These are phyloP conservation scores for Monilinia fructigena DNA, from an alignment of 2,329 filamentous ascomycete species.

Conservation along the genomic window DNA sequence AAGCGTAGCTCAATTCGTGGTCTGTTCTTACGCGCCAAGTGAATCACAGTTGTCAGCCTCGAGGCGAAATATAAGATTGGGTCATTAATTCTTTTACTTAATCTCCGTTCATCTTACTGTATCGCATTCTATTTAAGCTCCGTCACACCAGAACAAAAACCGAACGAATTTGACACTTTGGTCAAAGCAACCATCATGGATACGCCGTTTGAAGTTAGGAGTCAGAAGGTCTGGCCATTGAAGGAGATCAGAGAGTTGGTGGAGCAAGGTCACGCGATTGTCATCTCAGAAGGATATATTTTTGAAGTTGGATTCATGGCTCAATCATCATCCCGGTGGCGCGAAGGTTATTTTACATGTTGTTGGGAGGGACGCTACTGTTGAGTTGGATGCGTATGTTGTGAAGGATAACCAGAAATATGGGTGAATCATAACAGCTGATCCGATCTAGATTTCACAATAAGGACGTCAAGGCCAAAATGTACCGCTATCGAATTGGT, in stretches of 20 bases:
- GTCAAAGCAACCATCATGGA: slow-evolving; percentile 15
- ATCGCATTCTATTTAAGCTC: slow-evolving; percentile 7
- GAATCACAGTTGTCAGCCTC: slow-evolving; percentile 1
- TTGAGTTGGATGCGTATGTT: slow-evolving; percentile 84
- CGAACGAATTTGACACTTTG: slow-evolving; percentile 1
- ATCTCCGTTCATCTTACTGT: slow-evolving; percentile 17
- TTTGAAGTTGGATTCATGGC: slow-evolving; percentile 83
- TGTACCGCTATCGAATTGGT: slow-evolving; percentile 81
- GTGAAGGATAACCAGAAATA: background rate
- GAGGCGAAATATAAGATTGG: slow-evolving; percentile 8
- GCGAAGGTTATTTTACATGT: slow-evolving; percentile 89
- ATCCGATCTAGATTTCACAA: slow-evolving; percentile 70
- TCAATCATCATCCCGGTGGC: slow-evolving; percentile 87
- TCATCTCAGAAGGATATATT: slow-evolving; percentile 47
- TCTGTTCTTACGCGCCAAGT: slow-evolving; percentile 8
- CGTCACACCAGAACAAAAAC: slow-evolving; percentile 4
- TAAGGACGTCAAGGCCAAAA: slow-evolving; percentile 67
- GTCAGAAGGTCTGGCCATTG: slow-evolving; percentile 8
- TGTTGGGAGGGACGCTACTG: slow-evolving; percentile 89
- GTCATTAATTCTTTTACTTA: background rate
- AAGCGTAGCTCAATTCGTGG: background rate
- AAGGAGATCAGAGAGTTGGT: slow-evolving; percentile 18
- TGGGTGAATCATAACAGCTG: background rate
- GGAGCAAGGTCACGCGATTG: slow-evolving; percentile 20
- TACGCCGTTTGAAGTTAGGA: slow-evolving; percentile 14